A percentile compares a stretch with the other conserved stretches of the same genome.
These are phyloP conservation scores for Epithemia pelagica DNA, from an alignment of 108 stramenopile genomes.

Conservation along the genomic window DNA sequence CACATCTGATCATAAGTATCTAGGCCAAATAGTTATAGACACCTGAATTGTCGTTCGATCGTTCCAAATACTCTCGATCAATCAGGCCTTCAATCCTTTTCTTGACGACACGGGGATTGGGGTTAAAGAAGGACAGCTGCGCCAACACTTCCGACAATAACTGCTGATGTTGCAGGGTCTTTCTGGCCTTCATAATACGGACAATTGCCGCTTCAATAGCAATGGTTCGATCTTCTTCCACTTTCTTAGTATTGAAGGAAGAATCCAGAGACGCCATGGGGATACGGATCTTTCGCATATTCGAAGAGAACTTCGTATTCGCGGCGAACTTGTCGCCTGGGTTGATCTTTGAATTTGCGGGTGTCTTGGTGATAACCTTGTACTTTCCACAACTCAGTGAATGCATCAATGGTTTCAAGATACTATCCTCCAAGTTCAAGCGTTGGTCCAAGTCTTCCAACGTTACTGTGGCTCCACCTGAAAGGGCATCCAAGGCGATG, in stretches of 20 bases:
- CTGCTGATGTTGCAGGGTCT: slow-evolving; percentile 94
- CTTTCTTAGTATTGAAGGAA: slow-evolving; percentile 90
- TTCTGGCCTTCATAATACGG: slow-evolving; percentile 99
- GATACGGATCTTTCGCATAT: slow-evolving; percentile 92
- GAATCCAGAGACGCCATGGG: slow-evolving; percentile 98
- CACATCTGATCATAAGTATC: too few species aligned
- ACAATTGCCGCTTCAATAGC: slow-evolving; percentile 99
- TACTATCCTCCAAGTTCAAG: slow-evolving; percentile 82
- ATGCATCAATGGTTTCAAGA: slow-evolving; percentile 95
- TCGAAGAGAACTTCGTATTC: slow-evolving; percentile 84
- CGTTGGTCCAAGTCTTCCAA: slow-evolving; percentile 61
- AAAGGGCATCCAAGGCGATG: slow-evolving; percentile 77
- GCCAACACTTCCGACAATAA: slow-evolving; percentile 93
- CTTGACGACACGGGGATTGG: slow-evolving; percentile 90
- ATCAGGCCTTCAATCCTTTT: slow-evolving; percentile 91
- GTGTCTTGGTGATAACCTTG: slow-evolving; percentile 87
- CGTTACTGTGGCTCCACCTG: slow-evolving; percentile 50
- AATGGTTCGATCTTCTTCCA: slow-evolving; percentile 94
- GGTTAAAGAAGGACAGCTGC: slow-evolving; percentile 96
- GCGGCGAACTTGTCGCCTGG: slow-evolving; percentile 80
- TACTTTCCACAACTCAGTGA: slow-evolving; percentile 96
- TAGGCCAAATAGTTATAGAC: slow-evolving; percentile 55
- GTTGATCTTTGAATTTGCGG: slow-evolving; percentile 82
- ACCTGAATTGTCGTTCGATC: slow-evolving; percentile 73
- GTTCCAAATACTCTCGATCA: slow-evolving; percentile 94